Evolutionary conservation across 23 red algal species (phyloP), one percentile per base, ranked within the genome.

Genomic region (Gracilaria gracilis): DNA sequence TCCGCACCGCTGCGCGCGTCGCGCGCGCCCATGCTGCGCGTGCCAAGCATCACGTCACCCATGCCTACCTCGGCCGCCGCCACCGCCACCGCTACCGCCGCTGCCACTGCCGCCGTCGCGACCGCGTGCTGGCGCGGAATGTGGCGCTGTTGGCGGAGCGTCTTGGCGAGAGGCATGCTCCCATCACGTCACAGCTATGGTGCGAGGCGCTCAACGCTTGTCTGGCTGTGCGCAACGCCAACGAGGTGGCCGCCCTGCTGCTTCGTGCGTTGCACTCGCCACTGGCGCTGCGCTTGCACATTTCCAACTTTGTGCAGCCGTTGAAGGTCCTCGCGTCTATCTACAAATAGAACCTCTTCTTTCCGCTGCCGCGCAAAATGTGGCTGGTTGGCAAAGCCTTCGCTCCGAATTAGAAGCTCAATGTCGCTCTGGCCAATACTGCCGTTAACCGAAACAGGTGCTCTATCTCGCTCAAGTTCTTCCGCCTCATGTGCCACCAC

Each of bases 371-470:
- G 21, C 48, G 58, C 48, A 61, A 4, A 9, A 81, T 81, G 77
- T 81, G 51, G 57, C 3, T 14, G 0, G 28, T 59, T 4, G 49
- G 29, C 19, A 81, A 81, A 38, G 77, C 77, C 1, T 27, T 81
- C 46, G 27, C 69, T 19, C 83, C 83, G 11, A 65, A 87, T 58
- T 40, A 73, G 49, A 59, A 66, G 35, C 65, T 87, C 51, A 55
- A 75, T 17, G 83, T 87, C 15, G 23, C 23, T 73, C 83, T 87
- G 11, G 83, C 83, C n/a, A 87, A 87, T 29, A 44, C 48, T 49
- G 83, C 83, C 24, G 83, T 87, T 1, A 55, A 87, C 12, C 50
- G 54, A 20, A n/a, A 44, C 16, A 48, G n/a, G 17, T 87, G 53
- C 69, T 49, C 21, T 9, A 15, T 75, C 9, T 55, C 24, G 17